These are phyloP conservation scores for Apiospora rasikravindrae DNA, from an alignment of 2,329 filamentous ascomycete species.

Conservation along the genomic window DNA sequence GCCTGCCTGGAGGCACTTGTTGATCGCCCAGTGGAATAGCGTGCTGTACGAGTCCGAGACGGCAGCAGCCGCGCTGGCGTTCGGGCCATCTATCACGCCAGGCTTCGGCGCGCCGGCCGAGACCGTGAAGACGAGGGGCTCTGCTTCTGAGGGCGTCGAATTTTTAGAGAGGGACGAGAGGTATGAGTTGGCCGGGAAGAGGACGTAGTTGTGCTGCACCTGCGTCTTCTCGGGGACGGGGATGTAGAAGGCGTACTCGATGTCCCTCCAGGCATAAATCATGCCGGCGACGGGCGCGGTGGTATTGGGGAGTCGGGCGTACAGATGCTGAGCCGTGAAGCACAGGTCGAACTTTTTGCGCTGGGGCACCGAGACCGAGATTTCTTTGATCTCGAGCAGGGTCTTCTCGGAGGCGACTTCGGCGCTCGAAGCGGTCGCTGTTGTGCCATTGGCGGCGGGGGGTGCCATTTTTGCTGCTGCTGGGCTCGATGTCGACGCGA, in stretches of 20 bases:
- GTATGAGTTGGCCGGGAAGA: slow-evolving; percentile 63
- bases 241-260: slow-evolving; percentile 68
- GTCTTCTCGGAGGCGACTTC: slow-evolving; percentile 56
- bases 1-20: slow-evolving; percentile 54
- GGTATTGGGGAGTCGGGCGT: slow-evolving; percentile 59
- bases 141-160: slow-evolving; percentile 44
- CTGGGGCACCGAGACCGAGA: slow-evolving; percentile 70
- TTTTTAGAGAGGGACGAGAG: slow-evolving; percentile 52
- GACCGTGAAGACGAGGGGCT: slow-evolving; percentile 70
- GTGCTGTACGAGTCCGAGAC: slow-evolving; percentile 64
- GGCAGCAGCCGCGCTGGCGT: slow-evolving; percentile 53
- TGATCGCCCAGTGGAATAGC: slow-evolving; percentile 66
- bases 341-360: slow-evolving; percentile 72
- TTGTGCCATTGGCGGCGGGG: slow-evolving; percentile 27
- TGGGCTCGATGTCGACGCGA: slow-evolving; percentile 52
- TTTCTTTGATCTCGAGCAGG: slow-evolving; percentile 66
- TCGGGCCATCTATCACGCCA: slow-evolving; percentile 58
- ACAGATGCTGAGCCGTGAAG: slow-evolving; percentile 64
- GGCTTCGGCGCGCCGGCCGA: slow-evolving; percentile 65
- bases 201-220: slow-evolving; percentile 68
- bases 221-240: slow-evolving; percentile 70
- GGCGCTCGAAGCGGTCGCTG: slow-evolving; percentile 32
- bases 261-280: slow-evolving; percentile 64
- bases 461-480: slow-evolving; percentile 32
- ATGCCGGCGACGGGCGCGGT: slow-evolving; percentile 58